Conservation (phyloP, 208 protist genomes). For the Crithidia brevicula region DNA sequence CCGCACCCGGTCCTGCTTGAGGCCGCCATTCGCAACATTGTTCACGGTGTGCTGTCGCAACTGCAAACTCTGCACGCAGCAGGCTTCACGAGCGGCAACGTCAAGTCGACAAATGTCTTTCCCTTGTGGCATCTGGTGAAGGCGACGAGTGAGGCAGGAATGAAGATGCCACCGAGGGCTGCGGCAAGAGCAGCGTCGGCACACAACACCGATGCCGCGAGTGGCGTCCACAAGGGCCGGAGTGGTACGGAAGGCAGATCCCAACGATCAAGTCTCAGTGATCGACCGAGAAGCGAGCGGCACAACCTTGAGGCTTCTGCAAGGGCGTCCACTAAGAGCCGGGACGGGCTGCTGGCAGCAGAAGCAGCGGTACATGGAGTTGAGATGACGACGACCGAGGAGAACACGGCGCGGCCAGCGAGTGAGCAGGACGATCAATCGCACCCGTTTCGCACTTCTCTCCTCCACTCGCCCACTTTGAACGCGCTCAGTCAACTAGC, state of each 20-base stretch:
- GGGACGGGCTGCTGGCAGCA: no score
- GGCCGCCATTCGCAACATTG: slow-evolving; percentile 68
- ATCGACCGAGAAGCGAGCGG: no score
- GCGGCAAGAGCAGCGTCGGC: not conserved
- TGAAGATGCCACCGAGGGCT: slow-evolving; percentile 25
- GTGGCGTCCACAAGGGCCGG: no score
- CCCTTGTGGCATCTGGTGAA: slow-evolving; percentile 45
- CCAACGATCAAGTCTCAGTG: no score
- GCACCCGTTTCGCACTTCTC: not conserved
- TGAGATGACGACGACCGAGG: no score
- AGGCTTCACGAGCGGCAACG: slow-evolving; percentile 61
- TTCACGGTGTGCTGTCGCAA: slow-evolving; percentile 56
- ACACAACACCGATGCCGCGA: not conserved
- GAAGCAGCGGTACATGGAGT: no score
- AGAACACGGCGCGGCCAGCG: not conserved
- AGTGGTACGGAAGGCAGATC: no score
- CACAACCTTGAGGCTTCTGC: no score
- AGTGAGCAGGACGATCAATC: not conserved
- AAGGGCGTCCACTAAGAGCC: no score
- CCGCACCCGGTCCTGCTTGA: slow-evolving; percentile 58
- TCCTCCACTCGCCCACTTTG: not conserved
- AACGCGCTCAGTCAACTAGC: not conserved
- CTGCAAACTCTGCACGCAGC: slow-evolving; percentile 52
- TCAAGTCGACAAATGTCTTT: slow-evolving; percentile 82
- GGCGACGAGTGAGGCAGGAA: slow-evolving; percentile 21